A percentile compares a stretch with the other conserved stretches of the same genome.
Conservation (phyloP, 2,329 filamentous ascomycete species). For the Magnaporthiopsis rhizophila region DNA sequence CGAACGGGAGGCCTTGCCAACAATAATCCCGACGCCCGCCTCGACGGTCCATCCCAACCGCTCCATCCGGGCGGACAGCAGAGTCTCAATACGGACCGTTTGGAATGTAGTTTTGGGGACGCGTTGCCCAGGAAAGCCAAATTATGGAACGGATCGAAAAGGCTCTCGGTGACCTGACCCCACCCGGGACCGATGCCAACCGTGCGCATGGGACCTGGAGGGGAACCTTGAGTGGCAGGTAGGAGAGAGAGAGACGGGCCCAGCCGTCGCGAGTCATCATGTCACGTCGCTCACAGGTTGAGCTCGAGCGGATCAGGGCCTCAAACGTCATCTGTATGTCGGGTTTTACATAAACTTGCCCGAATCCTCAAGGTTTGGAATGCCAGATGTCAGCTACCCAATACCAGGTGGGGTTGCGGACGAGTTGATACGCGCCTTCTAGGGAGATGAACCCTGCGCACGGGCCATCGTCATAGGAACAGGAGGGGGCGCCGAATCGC, state of each 20-base stretch:
- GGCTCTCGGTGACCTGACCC: too few species aligned
- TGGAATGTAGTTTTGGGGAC: not conserved
- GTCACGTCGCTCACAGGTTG: not conserved
- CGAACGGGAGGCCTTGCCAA: not conserved
- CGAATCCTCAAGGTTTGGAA: not conserved
- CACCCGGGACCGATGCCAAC: not conserved
- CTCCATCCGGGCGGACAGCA: not conserved
- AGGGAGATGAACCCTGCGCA: too few species aligned
- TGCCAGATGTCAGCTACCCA: not conserved
- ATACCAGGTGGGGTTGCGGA: too few species aligned
- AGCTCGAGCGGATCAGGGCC: not conserved
- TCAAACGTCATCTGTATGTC: not conserved
- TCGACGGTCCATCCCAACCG: not conserved
- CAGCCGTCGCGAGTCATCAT: not conserved
- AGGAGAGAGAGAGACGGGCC: not conserved
- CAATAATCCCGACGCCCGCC: not conserved
- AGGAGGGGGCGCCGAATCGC: too few species aligned
- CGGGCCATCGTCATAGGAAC: too few species aligned
- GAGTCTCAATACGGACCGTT: not conserved
- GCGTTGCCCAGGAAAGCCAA: not conserved
- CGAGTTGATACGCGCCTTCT: too few species aligned
- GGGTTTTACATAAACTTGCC: too few species aligned
- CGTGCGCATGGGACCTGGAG: too few species aligned
- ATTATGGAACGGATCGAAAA: not conserved
- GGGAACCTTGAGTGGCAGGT: too few species aligned